Base-by-base conservation (phyloP, 140 eudicot genomes). In the Erigeron philadelphicus region DNA sequence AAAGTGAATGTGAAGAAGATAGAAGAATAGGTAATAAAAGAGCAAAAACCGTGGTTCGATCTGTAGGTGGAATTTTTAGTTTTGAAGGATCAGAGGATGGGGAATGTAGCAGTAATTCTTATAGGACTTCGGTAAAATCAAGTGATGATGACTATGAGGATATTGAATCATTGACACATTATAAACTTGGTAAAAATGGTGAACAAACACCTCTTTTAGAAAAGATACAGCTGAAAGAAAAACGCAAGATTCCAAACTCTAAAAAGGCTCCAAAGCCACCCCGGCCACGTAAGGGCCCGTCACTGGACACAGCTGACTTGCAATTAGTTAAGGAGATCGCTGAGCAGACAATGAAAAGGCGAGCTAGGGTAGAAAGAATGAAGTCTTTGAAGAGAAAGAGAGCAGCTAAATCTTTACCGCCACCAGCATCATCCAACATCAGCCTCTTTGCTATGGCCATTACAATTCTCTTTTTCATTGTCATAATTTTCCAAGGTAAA, bases 221-320 rank as follows among this genome's bases (percentile, higher is more conserved):
- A 69, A 83, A 78, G 58, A 49, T 70, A 13, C 75, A 12, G 40
- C 53, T 56, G 65, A 82, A 84, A 82, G 88, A 76, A 75, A 85
- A 78, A 49, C 77, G 75, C 8, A 83, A 82, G 75, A 79, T 43
- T 59, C 61, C 77, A 35, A 73, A 73, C n/a, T 35, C 57, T 1
- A 81, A 67, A 64, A 88, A 85, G 67, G 84, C 95, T 66, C 72
- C 90, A 44, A 87, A 82, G 50, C 95, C 95, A 19, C 95, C 95
- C 19, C 75, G 95, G 13, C 92, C 91, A 35, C 95, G 92, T 23
- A 85, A 79, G 67, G 89, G 87, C 49, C 92, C 89, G 3, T 75
- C 82, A 4, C 18, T 88, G 78, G 87, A 83, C 61, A 75, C 75
- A 50, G 79, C 86, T 23, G 95, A 88, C 52, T 42, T 81, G 73